Evolutionary conservation across 2,329 filamentous ascomycete species (phyloP).

Genomic region (Aspergillus unguis): DNA sequence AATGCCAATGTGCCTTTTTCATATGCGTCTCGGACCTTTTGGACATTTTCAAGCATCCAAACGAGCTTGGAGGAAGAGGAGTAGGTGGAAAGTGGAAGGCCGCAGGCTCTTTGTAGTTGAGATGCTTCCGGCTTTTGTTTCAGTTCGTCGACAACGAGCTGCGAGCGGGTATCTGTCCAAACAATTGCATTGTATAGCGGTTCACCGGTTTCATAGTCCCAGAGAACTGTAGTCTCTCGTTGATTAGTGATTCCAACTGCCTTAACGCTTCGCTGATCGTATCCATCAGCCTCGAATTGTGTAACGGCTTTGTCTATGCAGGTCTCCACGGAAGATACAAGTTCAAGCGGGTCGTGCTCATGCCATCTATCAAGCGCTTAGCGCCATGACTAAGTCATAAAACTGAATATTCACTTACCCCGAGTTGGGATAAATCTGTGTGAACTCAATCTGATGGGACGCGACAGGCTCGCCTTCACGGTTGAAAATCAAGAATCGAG

Average conservation of each 20-base stretch:
- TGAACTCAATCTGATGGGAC: slow-evolving; percentile 80
- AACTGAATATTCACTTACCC: slow-evolving; percentile 58
- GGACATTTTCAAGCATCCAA: slow-evolving; percentile 75
- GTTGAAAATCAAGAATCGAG: slow-evolving; percentile 86
- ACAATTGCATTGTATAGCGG: slow-evolving; percentile 80
- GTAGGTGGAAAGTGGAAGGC: slow-evolving; percentile 81
- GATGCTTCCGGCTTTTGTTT: slow-evolving; percentile 65
- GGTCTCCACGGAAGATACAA: slow-evolving; percentile 68
- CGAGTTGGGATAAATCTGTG: slow-evolving; percentile 76
- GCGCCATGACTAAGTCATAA: not conserved
- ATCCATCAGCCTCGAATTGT: slow-evolving; percentile 64
- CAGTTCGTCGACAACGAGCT: slow-evolving; percentile 69
- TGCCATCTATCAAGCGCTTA: slow-evolving; percentile 63
- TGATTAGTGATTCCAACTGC: slow-evolving; percentile 86
- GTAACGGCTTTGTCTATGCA: slow-evolving; percentile 74
- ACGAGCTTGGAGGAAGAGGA: slow-evolving; percentile 79
- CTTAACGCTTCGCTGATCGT: slow-evolving; percentile 63
- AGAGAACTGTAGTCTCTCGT: slow-evolving; percentile 81
- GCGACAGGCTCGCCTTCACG: slow-evolving; percentile 71
- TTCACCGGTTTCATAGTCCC: slow-evolving; percentile 76
- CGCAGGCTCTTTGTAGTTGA: slow-evolving; percentile 65
- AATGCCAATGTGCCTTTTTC: slow-evolving; percentile 72
- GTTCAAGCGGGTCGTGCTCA: slow-evolving; percentile 76
- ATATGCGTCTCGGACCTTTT: slow-evolving; percentile 68
- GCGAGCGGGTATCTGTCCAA: slow-evolving; percentile 83